Conservation (phyloP, 768 basidiomycete genomes). For the Leccinellum luteum region DNA sequence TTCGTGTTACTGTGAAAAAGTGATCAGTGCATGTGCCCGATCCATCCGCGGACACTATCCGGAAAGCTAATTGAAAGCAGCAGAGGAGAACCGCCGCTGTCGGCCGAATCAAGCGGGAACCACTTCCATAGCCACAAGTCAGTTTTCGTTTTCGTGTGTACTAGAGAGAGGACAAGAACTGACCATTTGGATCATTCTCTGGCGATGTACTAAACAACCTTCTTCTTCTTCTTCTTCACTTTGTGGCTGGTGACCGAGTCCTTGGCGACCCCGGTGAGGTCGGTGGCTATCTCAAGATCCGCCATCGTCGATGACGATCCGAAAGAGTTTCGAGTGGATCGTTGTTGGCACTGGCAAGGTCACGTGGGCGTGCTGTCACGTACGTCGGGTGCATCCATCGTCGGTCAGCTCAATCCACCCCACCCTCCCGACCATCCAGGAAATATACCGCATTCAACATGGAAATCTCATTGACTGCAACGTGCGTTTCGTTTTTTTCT, state of each 20-base stretch:
- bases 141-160: neutral
- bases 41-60: too few species aligned
- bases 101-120: neutral
- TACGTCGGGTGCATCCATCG: constrained; percentile 16
- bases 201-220: too few species aligned
- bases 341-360: too few species aligned
- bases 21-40: neutral
- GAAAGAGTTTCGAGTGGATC: neutral
- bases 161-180: neutral
- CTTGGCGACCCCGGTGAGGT: neutral
- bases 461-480: constrained; percentile 14
- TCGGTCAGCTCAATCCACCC: constrained; percentile 11
- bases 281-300: neutral
- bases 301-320: neutral
- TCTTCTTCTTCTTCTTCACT: too few species aligned
- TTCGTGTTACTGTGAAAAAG: neutral
- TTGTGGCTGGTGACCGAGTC: neutral
- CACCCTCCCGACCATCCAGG: neutral
- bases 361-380: neutral
- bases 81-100: too few species aligned
- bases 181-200: too few species aligned
- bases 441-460: constrained; percentile 5
- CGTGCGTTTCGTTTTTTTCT: constrained; percentile 22
- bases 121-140: neutral
- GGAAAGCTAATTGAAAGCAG: too few species aligned